A percentile compares a stretch with the other conserved stretches of the same genome.
Evolutionary conservation across 179 eudicot species (phyloP).

Genomic region (Pouteria campechiana): DNA sequence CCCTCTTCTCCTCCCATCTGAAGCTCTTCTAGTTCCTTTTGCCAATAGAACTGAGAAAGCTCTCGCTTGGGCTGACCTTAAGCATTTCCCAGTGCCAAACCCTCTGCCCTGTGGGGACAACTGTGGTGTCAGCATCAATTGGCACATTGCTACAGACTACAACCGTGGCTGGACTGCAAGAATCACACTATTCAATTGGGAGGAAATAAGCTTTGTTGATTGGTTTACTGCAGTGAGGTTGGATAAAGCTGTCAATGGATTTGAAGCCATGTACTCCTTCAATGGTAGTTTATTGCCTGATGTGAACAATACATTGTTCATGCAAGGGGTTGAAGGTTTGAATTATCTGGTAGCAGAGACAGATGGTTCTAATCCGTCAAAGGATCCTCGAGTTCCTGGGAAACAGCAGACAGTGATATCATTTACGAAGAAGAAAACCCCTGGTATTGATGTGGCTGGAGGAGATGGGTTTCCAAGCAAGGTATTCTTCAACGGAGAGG

Average conservation of each 20-base stretch:
- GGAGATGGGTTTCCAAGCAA: slow-evolving; percentile 80
- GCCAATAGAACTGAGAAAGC: slow-evolving; percentile 48
- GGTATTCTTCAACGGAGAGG: slow-evolving; percentile 78
- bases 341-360: slow-evolving; percentile 61
- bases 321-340: slow-evolving; percentile 54
- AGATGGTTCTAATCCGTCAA: slow-evolving; percentile 31
- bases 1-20: slow-evolving; percentile 59
- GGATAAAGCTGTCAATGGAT: slow-evolving; percentile 50
- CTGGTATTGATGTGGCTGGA: slow-evolving; percentile 36
- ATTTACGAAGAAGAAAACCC: slow-evolving; percentile 53
- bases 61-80: slow-evolving; percentile 27
- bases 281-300: slow-evolving; percentile 40
- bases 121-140: slow-evolving; percentile 82
- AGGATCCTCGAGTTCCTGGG: slow-evolving; percentile 65
- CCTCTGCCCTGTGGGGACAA: slow-evolving; percentile 83
- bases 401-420: slow-evolving; percentile 71
- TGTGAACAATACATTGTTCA: slow-evolving; percentile 32
- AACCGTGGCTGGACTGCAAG: slow-evolving; percentile 71
- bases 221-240: slow-evolving; percentile 70
- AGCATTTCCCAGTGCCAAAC: slow-evolving; percentile 31
- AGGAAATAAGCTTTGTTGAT: slow-evolving; percentile 32
- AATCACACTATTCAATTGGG: slow-evolving; percentile 83
- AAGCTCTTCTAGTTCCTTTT: slow-evolving; percentile 63
- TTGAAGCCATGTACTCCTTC: slow-evolving; percentile 58
- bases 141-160: slow-evolving; percentile 67